Evolutionary conservation across 805 yeast species (phyloP).

Genomic region (Spencermartinsiella europaea): DNA sequence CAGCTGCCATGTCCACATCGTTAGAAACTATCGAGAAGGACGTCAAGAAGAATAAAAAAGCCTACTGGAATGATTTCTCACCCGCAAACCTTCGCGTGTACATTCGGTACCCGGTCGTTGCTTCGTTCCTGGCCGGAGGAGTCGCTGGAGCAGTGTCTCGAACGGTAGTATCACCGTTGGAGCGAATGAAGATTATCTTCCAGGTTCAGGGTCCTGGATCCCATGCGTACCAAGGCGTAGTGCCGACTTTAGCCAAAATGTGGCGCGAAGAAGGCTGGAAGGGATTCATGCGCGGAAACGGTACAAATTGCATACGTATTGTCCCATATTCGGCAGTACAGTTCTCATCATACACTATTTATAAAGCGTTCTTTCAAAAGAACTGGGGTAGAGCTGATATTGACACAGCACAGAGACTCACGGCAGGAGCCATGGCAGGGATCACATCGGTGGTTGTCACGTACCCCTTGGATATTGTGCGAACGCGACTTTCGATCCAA

Average conservation of each 20-base stretch:
- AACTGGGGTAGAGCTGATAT: background rate
- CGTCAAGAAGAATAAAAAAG: background rate
- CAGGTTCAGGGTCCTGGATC: constrained; percentile 73
- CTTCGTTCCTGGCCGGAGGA: constrained; percentile 92
- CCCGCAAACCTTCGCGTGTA: constrained; percentile 3
- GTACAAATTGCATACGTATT: constrained; percentile 81
- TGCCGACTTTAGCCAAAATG: constrained; percentile 68
- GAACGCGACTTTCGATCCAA: constrained; percentile 84
- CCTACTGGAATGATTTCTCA: background rate
- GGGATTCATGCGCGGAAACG: constrained; percentile 88
- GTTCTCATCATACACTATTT: constrained; percentile 70
- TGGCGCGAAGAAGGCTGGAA: constrained; percentile 88
- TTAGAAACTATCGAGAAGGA: background rate
- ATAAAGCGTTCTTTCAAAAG: constrained; percentile 40
- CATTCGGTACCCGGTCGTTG: constrained; percentile 35
- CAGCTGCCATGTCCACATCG: background rate
- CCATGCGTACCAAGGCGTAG: constrained; percentile 56
- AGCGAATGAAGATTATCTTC: constrained; percentile 83
- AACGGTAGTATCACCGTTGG: constrained; percentile 92
- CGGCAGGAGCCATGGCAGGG: constrained; percentile 82
- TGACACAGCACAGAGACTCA: constrained; percentile 39
- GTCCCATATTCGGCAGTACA: constrained; percentile 95
- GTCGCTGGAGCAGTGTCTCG: constrained; percentile 93
- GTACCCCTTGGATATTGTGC: constrained; percentile 85
- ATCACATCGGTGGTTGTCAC: constrained; percentile 73